Evolutionary conservation across 2,329 filamentous ascomycete species (phyloP).

Genomic region (Stromatinia cepivora): DNA sequence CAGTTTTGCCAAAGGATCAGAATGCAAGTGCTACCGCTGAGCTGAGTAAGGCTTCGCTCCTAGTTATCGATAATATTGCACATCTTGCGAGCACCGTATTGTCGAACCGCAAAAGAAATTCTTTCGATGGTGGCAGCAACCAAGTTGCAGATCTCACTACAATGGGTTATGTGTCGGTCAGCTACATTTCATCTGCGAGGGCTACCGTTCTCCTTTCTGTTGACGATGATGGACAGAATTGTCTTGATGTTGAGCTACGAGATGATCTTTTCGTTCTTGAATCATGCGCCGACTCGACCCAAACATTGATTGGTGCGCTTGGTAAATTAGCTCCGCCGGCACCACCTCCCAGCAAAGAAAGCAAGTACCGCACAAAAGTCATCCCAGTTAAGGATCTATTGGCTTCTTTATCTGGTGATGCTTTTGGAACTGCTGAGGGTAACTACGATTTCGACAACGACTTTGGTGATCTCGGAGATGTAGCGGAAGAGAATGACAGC

Average conservation of each 20-base stretch:
- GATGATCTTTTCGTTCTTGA: conserved; percentile 89
- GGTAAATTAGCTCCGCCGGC: conserved; percentile 81
- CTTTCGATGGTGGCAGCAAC: conserved; percentile 41
- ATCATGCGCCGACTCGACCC: conserved; percentile 94
- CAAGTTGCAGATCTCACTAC: conserved; percentile 59
- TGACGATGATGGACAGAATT: conserved; percentile 59
- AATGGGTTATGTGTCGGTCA: conserved; percentile 81
- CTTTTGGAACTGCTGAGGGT: conserved; percentile 65
- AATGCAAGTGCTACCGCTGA: conserved; percentile 65
- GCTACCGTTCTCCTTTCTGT: conserved; percentile 60
- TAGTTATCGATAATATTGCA: conserved; percentile 75
- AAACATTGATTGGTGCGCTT: conserved; percentile 79
- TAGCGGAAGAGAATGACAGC: conserved; percentile 45
- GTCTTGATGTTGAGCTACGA: conserved; percentile 75
- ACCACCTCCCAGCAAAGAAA: conserved; percentile 70
- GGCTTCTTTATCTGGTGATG: conserved; percentile 85
- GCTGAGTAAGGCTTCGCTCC: conserved; percentile 76
- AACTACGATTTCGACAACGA: conserved; percentile 64
- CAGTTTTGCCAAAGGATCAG: conserved; percentile 63
- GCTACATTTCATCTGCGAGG: conserved; percentile 81
- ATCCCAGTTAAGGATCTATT: conserved; percentile 86
- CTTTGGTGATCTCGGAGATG: conserved; percentile 54
- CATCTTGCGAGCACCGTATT: conserved; percentile 41
- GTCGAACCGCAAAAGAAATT: conserved; percentile 31
- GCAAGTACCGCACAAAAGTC: conserved; percentile 84